These are phyloP conservation scores for Taphrina pruni DNA, from an alignment of 1,139 yeast genomes.

Conservation along the genomic window DNA sequence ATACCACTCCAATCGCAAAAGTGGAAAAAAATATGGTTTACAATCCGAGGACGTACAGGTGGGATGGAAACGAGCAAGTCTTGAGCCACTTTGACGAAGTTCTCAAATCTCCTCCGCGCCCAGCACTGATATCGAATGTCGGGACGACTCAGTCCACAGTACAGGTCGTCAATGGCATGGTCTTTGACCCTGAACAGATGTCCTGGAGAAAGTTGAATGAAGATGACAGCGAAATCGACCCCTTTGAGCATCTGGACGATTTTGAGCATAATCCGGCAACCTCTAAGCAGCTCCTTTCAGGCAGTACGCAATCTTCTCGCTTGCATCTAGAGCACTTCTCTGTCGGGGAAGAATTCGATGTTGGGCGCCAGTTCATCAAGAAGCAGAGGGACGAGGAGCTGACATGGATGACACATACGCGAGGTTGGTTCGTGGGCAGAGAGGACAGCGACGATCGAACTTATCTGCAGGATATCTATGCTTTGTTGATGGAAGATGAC, in stretches of 20 bases:
- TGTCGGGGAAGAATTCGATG: conserved; percentile 56
- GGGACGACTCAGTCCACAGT: conserved; percentile 48
- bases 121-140: conserved; percentile 53
- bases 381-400: conserved; percentile 60
- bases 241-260: conserved; percentile 62
- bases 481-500: conserved; percentile 15
- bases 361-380: conserved; percentile 56
- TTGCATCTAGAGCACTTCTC: conserved; percentile 44
- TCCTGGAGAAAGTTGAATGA: conserved; percentile 59
- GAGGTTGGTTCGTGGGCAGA: conserved; percentile 60
- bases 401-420: conserved; percentile 58
- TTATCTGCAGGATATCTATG: conserved; percentile 38
- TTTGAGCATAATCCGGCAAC: conserved; percentile 45
- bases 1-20: conserved; percentile 39
- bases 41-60: conserved; percentile 59
- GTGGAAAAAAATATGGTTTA: conserved; percentile 59
- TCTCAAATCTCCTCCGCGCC: conserved; percentile 47
- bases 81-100: conserved; percentile 58
- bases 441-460: conserved; percentile 45
- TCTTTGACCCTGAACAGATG: conserved; percentile 64
- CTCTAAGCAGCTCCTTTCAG: not conserved
- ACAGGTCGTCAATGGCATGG: conserved; percentile 61
- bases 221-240: conserved; percentile 56
- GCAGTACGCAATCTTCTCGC: not conserved
- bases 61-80: conserved; percentile 76